Conservation (phyloP, 169 alveolate species). For the Babesia ovata region DNA sequence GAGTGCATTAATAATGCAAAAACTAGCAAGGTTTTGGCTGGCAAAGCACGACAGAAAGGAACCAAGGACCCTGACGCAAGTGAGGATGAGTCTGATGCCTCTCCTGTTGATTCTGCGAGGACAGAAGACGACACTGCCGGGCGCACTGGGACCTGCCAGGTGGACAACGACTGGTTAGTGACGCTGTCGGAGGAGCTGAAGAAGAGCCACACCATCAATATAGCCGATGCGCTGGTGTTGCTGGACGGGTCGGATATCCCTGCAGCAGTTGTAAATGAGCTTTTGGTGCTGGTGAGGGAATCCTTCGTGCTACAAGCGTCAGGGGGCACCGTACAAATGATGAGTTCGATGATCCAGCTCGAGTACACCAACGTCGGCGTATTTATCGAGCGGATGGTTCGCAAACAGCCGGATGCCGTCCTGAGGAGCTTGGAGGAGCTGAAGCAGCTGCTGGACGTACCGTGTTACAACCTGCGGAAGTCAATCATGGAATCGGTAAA, state of each 20-base stretch:
- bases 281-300: constrained; percentile 57
- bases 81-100: not conserved
- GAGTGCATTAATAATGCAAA: not conserved
- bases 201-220: constrained; percentile 58
- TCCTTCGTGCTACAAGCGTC: constrained; percentile 57
- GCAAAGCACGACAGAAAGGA: not conserved
- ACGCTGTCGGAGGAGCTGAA: constrained; percentile 63
- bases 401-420: constrained; percentile 40
- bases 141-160: not conserved
- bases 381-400: constrained; percentile 52
- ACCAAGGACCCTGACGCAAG: not conserved
- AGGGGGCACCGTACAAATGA: constrained; percentile 54
- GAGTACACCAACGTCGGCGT: constrained; percentile 68
- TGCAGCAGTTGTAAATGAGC: constrained; percentile 63
- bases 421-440: constrained; percentile 30
- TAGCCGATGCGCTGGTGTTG: constrained; percentile 70
- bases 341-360: constrained; percentile 53
- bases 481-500: constrained; percentile 59
- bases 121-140: not conserved
- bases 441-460: constrained; percentile 65
- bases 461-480: constrained; percentile 62
- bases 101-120: not conserved
- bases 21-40: not conserved
- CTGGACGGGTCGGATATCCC: constrained; percentile 66
- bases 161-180: constrained; percentile 47